These are phyloP conservation scores for Pleurotus tuber-regium DNA, from an alignment of 768 basidiomycete genomes.

Conservation along the genomic window DNA sequence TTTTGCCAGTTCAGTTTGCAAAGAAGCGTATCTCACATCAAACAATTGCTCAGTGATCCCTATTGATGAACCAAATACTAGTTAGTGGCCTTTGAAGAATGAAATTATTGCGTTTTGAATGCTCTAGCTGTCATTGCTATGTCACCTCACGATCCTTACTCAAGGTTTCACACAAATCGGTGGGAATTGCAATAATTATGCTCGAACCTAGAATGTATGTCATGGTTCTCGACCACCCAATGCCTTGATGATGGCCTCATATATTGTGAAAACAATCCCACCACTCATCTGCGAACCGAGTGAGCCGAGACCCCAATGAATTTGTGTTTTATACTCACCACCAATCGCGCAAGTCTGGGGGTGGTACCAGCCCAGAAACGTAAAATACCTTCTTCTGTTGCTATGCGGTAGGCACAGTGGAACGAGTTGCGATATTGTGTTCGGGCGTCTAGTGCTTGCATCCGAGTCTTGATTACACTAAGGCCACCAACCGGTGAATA, in stretches of 20 bases:
- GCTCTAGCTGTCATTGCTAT: no score
- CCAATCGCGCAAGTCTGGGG: constrained; percentile 79
- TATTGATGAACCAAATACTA: no score
- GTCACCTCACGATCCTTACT: no score
- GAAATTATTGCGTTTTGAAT: no score
- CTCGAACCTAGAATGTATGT: no score
- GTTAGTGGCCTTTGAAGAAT: no score
- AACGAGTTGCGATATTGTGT: constrained; percentile 89
- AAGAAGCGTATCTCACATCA: no score
- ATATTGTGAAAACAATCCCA: constrained; percentile 90
- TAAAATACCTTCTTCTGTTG: constrained; percentile 89
- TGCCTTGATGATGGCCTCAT: constrained; percentile 73
- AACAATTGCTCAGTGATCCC: no score
- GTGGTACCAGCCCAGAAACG: constrained; percentile 98
- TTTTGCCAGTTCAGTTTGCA: no score
- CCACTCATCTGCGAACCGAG: constrained; percentile 68
- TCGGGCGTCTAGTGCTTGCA: constrained; percentile 89
- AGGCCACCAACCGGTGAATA: neutral
- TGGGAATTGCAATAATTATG: no score
- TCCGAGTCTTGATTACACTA: constrained; percentile 96
- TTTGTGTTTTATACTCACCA: constrained; percentile 49
- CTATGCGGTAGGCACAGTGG: constrained; percentile 93
- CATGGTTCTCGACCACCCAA: constrained; percentile 24
- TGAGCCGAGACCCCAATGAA: neutral
- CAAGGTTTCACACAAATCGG: no score